These are phyloP conservation scores for Ophiobolus disseminans DNA, from an alignment of 2,329 filamentous ascomycete genomes.

Conservation along the genomic window DNA sequence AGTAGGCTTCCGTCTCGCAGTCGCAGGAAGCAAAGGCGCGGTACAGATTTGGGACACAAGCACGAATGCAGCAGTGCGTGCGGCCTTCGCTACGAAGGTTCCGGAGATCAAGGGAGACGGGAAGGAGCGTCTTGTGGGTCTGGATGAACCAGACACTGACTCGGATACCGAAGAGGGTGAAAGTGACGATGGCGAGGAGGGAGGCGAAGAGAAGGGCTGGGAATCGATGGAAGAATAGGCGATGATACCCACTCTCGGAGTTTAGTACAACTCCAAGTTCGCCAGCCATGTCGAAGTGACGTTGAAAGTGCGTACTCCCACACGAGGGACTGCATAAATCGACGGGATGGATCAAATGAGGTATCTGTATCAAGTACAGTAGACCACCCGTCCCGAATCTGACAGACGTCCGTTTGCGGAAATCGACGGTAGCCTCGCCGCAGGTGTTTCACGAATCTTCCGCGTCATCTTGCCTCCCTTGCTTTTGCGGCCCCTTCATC, in stretches of 20 bases:
- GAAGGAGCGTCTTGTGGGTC: slow-evolving; percentile 77
- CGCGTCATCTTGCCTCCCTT: slow-evolving; percentile 12
- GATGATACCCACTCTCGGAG: slow-evolving; percentile 22
- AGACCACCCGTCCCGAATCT: too few relatives aligned
- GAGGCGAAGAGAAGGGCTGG: slow-evolving; percentile 45
- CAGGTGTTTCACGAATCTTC: slow-evolving; percentile 20
- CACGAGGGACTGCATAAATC: too few relatives aligned
- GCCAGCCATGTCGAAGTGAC: not conserved
- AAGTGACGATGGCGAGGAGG: slow-evolving; percentile 50
- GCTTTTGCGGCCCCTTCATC: slow-evolving; percentile 20
- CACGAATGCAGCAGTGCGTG: slow-evolving; percentile 86
- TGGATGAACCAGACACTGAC: slow-evolving; percentile 71
- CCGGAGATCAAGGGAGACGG: slow-evolving; percentile 66
- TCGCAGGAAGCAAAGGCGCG: slow-evolving; percentile 91
- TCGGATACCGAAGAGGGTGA: slow-evolving; percentile 62
- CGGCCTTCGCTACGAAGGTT: slow-evolving; percentile 79
- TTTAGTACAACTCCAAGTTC: not conserved
- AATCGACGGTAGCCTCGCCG: not conserved
- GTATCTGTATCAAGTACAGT: too few relatives aligned
- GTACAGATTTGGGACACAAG: slow-evolving; percentile 97
- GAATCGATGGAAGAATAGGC: slow-evolving; percentile 52
- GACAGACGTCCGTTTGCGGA: not conserved
- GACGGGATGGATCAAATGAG: too few relatives aligned
- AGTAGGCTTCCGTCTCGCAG: slow-evolving; percentile 89
- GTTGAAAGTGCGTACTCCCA: too few relatives aligned